Base-by-base conservation (phyloP, 805 yeast species). In the Myxozyma vanderwaltii region DNA sequence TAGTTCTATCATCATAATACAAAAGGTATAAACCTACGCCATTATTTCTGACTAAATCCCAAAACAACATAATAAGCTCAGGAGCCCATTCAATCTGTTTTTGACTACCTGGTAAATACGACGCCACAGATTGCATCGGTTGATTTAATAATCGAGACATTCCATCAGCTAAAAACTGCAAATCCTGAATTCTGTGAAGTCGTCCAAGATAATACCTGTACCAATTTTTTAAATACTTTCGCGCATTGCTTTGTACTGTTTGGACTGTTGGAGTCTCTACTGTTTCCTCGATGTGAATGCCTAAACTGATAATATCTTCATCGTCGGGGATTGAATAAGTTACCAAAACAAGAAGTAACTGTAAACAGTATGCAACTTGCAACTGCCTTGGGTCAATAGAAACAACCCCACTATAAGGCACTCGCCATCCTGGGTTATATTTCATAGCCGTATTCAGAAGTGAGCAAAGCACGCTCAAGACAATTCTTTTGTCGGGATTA, bases 41-140 rank as follows among this genome's bases (percentile, higher is more conserved):
- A 72, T 92, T 92, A 66, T 90, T 85, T 69, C 89, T 92, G 35
- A 82, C 73, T 44, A 90, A 73, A 67, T 88, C 96, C 88, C 96
- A 89, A 15, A 88, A 65, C 7, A 91, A 69, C 69, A 86, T 78
- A 4, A 83, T 72, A n/a, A 81, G 69, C 68, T 86, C 91, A 2
- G 78, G 74, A 1, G 83, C 71, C 86, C 91, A 69, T 12, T 64
- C 69, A 15, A 65, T 58, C 40, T 65, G 67, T 24, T 54, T 51
- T 33, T 63, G 65, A 38, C 69, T 66, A 1, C 72, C 73, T 2
- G 72, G 71, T 13, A 71, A 58, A 56, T 68, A 70, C 6, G 70
- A 59, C 41, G 69, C 45, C 38, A 61, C 54, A 77, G 19, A 78
- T 67, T 3, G 81, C 72, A 58, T 77, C 51, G 63, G 73, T 61